Base-by-base conservation (phyloP, 345 rosid genomes). In the Hypericum perforatum region DNA sequence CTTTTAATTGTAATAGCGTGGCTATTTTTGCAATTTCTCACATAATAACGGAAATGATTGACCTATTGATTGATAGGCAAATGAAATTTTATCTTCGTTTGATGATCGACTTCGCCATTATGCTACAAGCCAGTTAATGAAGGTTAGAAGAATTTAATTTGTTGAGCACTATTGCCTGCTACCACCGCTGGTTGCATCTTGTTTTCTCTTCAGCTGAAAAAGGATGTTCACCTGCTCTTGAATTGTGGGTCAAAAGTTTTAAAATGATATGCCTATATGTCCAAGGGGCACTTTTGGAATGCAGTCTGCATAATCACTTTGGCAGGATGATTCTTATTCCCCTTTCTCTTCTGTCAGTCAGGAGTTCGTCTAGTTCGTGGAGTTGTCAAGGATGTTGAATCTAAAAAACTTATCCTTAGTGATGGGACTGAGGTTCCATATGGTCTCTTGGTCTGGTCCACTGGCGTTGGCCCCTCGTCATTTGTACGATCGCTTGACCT, bases 51-150 rank as follows among this genome's bases (percentile, higher is more conserved):
- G 32, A 22, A 22, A 22, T 22, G 32, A 22, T 22, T 22, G 32
- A 22, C 32, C 32, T 22, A 22, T 4, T 22, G 32, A 16, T 57
- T 60, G 39, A 38, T 67, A 91, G 95, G 97, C 98, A 70, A 92
- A 82, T 39, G 94, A 92, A 65, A 83, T 84, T 41, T 49, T 84
- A 44, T 84, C 84, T 53, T 88, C 83, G 58, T 92, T 83, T 62
- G 95, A 88, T 45, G 79, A 78, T 58, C 63, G 94, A 2, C 76
- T 79, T 32, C 61, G 79, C 11, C 78, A 74, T 16, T 84, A 84
- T 63, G 89, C 94, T 5, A 72, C 71, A 43, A 76, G 77, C 51
- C 94, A 84, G 68, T 71, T 81, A 57, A 74, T 74, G 1, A 81
- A 67, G 84, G 89, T 81, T 45, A 64, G 68, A 44, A 5, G 37